phyloP scores from a whole-genome alignment of 345 rosid species.

The Sonneratia caseolaris region DNA sequence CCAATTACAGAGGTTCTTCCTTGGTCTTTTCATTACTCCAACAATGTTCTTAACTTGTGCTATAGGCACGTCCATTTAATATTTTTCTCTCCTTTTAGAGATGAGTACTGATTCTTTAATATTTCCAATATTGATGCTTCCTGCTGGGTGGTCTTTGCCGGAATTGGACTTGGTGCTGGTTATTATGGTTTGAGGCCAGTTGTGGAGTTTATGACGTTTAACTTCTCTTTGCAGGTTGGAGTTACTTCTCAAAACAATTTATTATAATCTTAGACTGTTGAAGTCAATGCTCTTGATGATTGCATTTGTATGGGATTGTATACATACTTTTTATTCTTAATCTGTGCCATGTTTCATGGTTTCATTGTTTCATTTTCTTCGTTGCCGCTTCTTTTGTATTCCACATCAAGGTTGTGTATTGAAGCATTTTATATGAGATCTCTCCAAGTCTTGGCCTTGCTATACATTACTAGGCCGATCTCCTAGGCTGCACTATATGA shows the following conservation, averaged over 20 bases:
- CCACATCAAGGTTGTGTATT: not conserved
- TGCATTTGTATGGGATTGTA: not conserved
- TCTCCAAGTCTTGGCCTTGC: not conserved
- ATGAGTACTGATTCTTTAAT: not conserved
- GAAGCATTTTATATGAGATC: not conserved
- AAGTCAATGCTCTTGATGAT: not conserved
- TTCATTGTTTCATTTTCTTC: not conserved
- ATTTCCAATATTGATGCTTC: constrained; percentile 4
- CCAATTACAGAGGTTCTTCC: constrained; percentile 86
- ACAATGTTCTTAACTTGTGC: not conserved
- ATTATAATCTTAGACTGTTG: not conserved
- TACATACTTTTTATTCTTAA: not conserved
- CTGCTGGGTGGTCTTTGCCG: constrained; percentile 89
- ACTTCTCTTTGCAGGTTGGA: constrained; percentile 91
- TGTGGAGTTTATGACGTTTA: constrained; percentile 91
- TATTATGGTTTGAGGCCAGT: constrained; percentile 82
- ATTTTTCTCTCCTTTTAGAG: not conserved
- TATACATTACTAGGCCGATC: not conserved
- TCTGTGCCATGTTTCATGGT: not conserved
- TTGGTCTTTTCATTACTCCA: not conserved
- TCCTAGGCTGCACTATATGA: not conserved
- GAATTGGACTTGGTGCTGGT: constrained; percentile 98
- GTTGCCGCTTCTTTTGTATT: not conserved
- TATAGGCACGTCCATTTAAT: not conserved
- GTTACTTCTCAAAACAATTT: not conserved